phyloP scores from a whole-genome alignment of 2,329 filamentous ascomycete species.

The Didymella pinodella region DNA sequence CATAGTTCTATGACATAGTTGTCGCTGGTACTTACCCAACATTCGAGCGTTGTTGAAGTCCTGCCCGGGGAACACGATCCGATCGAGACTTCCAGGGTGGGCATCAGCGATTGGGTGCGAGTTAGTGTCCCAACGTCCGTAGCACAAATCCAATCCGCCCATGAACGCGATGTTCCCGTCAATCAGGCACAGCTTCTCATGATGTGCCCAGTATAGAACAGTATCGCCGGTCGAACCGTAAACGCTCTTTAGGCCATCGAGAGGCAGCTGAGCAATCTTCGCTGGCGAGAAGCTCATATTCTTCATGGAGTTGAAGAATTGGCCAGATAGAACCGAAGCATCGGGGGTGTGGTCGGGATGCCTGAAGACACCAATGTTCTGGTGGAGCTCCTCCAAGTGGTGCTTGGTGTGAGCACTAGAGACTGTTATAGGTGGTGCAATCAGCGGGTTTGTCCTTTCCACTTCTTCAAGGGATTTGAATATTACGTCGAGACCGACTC shows the following conservation, averaged over 20 bases:
- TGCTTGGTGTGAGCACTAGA: slow-evolving; percentile 80
- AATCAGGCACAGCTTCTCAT: slow-evolving; percentile 87
- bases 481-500: slow-evolving; percentile 54
- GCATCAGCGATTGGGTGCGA: slow-evolving; percentile 85
- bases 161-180: slow-evolving; percentile 86
- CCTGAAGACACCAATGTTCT: slow-evolving; percentile 86
- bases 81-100: slow-evolving; percentile 78
- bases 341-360: slow-evolving; percentile 89
- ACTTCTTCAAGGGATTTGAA: slow-evolving; percentile 56
- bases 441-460: slow-evolving; percentile 57
- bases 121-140: slow-evolving; percentile 86
- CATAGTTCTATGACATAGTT: accelerated
- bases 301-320: slow-evolving; percentile 63
- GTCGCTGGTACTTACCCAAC: slow-evolving; percentile 67
- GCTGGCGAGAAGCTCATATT: slow-evolving; percentile 64
- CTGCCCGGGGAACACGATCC: slow-evolving; percentile 84
- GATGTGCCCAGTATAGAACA: slow-evolving; percentile 90
- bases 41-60: slow-evolving; percentile 91
- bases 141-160: slow-evolving; percentile 87
- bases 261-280: slow-evolving; percentile 69
- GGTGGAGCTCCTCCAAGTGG: slow-evolving; percentile 76
- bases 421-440: slow-evolving; percentile 58
- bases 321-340: slow-evolving; percentile 69
- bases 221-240: slow-evolving; percentile 84
- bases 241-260: slow-evolving; percentile 76